Base-by-base conservation (phyloP, 1,284 basidiomycete species). In the Trichosporon ovoides region DNA sequence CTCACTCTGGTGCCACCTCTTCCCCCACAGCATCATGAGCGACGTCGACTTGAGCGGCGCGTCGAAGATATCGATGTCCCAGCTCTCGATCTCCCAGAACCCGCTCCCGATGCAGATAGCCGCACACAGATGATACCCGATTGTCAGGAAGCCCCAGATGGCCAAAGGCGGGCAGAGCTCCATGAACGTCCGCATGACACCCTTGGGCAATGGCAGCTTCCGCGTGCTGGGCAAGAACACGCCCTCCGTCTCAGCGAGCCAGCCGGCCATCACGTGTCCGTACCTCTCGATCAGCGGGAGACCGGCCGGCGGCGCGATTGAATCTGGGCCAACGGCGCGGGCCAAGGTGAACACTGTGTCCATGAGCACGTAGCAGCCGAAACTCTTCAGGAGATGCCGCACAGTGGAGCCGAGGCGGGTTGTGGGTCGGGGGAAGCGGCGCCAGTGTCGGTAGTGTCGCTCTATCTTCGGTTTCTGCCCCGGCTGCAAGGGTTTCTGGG, bases 11-110 rank as follows among this genome's bases (percentile, higher is more conserved):
- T 78, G 77, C 77, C 77, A 78, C 36, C 77, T 52, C 43, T 64
- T 67, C 2, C 76, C 75, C 77, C 77, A 78, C 24, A 78, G 66
- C 33, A 76, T 70, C 43, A 76, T 58, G 40, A 78, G 38, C 57
- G 71, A 73, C 55, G 72, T 71, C 5, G 71, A 68, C 33, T 50
- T 59, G 60, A 69, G 68, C 1, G 75, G 75, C 28, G 56, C 50
- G 52, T 74, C 65, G 53, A 76, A 73, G 36, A 78, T 57, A 54
- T 72, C 68, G 34, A 68, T 60, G 56, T 73, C 68, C 74, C 73
- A 77, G 5, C 60, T 61, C 38, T 70, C 65, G 7, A 63, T 63
- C 52, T 73, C 72, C 61, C 66, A 74, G 11, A 71, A 34, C 0
- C 67, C 67, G 1, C 58, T 40, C 2, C 59, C 61, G 10, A 75